Evolutionary conservation across 2,329 filamentous ascomycete species (phyloP).

Genomic region (Colletotrichum melonis): DNA sequence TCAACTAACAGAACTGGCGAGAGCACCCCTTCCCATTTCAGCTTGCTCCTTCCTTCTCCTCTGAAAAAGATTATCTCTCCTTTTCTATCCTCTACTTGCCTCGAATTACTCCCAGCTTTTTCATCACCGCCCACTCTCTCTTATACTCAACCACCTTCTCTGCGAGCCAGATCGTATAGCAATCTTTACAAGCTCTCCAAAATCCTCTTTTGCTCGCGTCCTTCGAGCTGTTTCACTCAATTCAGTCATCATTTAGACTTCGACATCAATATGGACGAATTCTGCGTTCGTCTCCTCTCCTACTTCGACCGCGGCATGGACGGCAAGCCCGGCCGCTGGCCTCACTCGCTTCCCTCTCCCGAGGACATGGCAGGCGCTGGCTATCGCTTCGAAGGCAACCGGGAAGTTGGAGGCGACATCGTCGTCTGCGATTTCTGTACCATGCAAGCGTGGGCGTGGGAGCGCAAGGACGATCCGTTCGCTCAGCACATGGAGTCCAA

Average conservation of each 20-base stretch:
- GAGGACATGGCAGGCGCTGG: slow-evolving; percentile 25
- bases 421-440: slow-evolving; percentile 12
- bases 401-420: neutral
- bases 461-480: slow-evolving; percentile 17
- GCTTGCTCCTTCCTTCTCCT: neutral
- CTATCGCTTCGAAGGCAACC: neutral
- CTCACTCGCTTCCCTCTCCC: neutral
- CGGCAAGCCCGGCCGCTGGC: slow-evolving; percentile 10
- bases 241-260: too few relatives aligned
- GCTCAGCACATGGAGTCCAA: neutral
- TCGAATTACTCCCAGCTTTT: too few relatives aligned
- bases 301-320: slow-evolving; percentile 7
- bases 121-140: neutral
- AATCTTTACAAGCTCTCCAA: neutral
- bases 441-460: slow-evolving; percentile 21
- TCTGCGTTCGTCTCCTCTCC: slow-evolving; percentile 5
- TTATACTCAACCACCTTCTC: neutral
- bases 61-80: neutral
- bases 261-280: neutral
- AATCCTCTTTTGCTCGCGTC: neutral
- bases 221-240: neutral
- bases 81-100: neutral
- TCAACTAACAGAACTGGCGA: neutral
- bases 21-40: neutral
- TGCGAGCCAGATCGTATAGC: neutral